Evolutionary conservation across 768 basidiomycete species (phyloP), one percentile per base, ranked within the genome.

Genomic region (Pulveroboletus sp.): DNA sequence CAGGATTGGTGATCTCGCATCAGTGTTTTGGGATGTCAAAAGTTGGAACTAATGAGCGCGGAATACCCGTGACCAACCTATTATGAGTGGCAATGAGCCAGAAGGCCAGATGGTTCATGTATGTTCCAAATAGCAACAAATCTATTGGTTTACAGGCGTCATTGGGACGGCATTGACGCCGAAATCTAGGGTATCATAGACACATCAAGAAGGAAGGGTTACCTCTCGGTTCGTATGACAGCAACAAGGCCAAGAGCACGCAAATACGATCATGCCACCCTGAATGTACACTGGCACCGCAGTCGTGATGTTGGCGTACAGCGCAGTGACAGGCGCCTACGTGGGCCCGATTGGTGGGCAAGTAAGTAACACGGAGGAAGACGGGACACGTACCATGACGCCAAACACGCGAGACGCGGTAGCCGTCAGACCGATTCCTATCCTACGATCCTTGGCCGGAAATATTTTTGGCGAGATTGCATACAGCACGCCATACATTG

Each of bases 161-260:
- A n/a, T n/a, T n/a, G n/a, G n/a, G n/a, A n/a, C n/a, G n/a, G n/a
- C n/a, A n/a, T n/a, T n/a, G n/a, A n/a, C n/a, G n/a, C n/a, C n/a
- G n/a, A n/a, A n/a, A n/a, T n/a, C n/a, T n/a, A n/a, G n/a, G n/a
- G n/a, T n/a, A n/a, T n/a, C n/a, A n/a, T n/a, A n/a, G n/a, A n/a
- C n/a, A n/a, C n/a, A n/a, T n/a, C n/a, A n/a, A n/a, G n/a, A n/a
- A n/a, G n/a, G n/a, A n/a, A n/a, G n/a, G n/a, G n/a, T 74, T 79
- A 4, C 81, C 81, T 19, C 76, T 67, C 8, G 81, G 73, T 55
- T 83, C 81, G 50, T 77, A 80, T 3, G 82, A 81, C 29, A 84
- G 56, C 36, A 80, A 44, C 43, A 81, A 49, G 4, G 77, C 72
- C 20, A 81, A 64, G 35, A 77, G 45, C 1, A 79, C 79, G 69